These are phyloP conservation scores for Scleroderma citrinum DNA, from an alignment of 768 basidiomycete species.

Conservation along the genomic window DNA sequence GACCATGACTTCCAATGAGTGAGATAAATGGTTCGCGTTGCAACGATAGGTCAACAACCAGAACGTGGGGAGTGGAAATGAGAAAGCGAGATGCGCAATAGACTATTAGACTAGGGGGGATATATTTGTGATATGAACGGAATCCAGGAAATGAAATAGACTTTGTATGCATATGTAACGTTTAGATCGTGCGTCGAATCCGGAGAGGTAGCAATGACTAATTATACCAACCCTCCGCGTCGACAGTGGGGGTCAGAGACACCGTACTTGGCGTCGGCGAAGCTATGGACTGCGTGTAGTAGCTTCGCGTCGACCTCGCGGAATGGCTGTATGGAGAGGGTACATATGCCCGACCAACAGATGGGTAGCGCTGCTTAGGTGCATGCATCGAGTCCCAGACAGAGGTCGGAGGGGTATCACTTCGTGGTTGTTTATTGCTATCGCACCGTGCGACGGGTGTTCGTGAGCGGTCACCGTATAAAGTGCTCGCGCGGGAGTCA, in stretches of 20 bases:
- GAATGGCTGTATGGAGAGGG: background rate
- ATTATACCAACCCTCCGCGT: conserved; percentile 73
- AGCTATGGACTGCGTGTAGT: conserved; percentile 25
- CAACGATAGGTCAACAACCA: background rate
- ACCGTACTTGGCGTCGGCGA: conserved; percentile 77
- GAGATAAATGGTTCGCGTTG: background rate
- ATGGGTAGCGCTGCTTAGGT: conserved; percentile 24
- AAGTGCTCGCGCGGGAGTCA: conserved; percentile 69
- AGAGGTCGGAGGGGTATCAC: conserved; percentile 49
- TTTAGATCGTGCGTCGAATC: too few relatives aligned
- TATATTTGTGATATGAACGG: background rate
- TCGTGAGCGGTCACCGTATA: conserved; percentile 44
- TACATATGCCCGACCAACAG: conserved; percentile 6
- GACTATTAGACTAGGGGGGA: background rate
- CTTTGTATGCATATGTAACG: conserved; percentile 1
- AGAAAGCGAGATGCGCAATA: background rate
- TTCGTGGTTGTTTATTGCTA: conserved; percentile 24
- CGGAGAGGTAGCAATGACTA: background rate
- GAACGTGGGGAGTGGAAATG: background rate
- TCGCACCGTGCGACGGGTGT: conserved; percentile 43
- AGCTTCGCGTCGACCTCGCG: conserved; percentile 10
- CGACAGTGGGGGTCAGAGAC: conserved; percentile 64
- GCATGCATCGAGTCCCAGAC: conserved; percentile 74
- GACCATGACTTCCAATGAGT: conserved; percentile 14
- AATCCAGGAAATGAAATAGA: background rate